Base-by-base conservation (phyloP, 2,329 filamentous ascomycete species). In the Leptographium galeiforme region DNA sequence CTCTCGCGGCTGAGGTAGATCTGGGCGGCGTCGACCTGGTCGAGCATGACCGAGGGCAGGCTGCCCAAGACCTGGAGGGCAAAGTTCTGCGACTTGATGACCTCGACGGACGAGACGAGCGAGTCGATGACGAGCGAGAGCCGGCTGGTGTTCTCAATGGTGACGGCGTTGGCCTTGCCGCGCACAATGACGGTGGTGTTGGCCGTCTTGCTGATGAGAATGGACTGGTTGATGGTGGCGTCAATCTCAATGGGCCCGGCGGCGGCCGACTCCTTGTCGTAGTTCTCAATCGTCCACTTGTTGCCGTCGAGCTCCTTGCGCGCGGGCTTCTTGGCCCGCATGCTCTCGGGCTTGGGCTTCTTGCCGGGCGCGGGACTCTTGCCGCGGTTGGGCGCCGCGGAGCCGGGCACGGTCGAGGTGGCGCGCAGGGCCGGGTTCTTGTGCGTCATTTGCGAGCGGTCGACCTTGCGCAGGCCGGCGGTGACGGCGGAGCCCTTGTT, bases 281-380 rank as follows among this genome's bases (percentile, higher is more conserved):
- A 97, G 72, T 98, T 93, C 76, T 97, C 93, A 62, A 98, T 81
- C 54, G 85, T 81, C 93, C 93, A 98, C 69, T 97, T 97, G 70
- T 89, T 96, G 52, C 85, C 86, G 57, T 89, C 84, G 1, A 93
- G 77, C 58, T 85, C 84, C 73, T 86, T 88, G 66, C 81, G 84
- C 12, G 86, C 74, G 51, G 86, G 86, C 70, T 89, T 93, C 74
- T 89, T 90, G 34, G 81, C 76, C 50, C 87, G 82, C 85, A 93
- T 87, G 67, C 79, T 88, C 68, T 91, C 84, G 4, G 87, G 87
- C 72, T 91, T 91, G 51, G 86, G 85, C 69, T 89, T 90, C 70
- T 89, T 91, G 60, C 83, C 86, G 1, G 93, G 93, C 18, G 87
- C 86, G 2, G 89, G 90, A 58, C 87, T 94, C 76, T 93, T 95